Evolutionary conservation across 176 grass and related monocot species (phyloP).

Genomic region (Puya raimondii): DNA sequence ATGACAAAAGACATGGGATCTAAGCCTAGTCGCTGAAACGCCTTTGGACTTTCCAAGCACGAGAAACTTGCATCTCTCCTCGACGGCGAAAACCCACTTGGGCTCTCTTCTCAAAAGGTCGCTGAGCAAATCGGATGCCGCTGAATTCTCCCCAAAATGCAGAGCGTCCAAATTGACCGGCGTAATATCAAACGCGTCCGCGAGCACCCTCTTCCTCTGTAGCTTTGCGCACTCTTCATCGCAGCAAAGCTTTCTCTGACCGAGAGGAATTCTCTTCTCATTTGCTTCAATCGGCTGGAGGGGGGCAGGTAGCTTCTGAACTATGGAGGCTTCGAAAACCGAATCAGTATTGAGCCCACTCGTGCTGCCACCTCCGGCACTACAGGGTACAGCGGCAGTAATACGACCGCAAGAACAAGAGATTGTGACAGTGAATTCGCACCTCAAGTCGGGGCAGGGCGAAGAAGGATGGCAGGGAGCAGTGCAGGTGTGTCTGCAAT

Average conservation of each 20-base stretch:
- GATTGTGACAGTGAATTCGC: conserved; percentile 54
- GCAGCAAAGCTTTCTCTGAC: conserved; percentile 85
- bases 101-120: conserved; percentile 71
- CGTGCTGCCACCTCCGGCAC: conserved; percentile 40
- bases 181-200: conserved; percentile 87
- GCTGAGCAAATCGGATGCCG: conserved; percentile 39
- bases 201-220: conserved; percentile 78
- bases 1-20: conserved; percentile 65
- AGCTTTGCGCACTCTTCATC: conserved; percentile 83
- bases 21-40: conserved; percentile 37
- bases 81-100: conserved; percentile 80
- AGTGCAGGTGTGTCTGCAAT: conserved; percentile 87
- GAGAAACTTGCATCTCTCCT: conserved; percentile 87
- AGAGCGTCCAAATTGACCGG: conserved; percentile 77
- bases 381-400: conserved; percentile 58
- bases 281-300: conserved; percentile 63
- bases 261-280: conserved; percentile 69
- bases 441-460: conserved; percentile 70
- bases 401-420: conserved; percentile 74
- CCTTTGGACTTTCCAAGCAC: conserved; percentile 79
- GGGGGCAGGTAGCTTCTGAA: conserved; percentile 65
- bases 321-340: conserved; percentile 53
- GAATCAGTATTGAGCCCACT: conserved; percentile 31
- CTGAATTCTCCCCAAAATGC: conserved; percentile 69
- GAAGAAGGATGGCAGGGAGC: conserved; percentile 73